Evolutionary conservation across 345 rosid species (phyloP).

Genomic region (Syzygium jambos): DNA sequence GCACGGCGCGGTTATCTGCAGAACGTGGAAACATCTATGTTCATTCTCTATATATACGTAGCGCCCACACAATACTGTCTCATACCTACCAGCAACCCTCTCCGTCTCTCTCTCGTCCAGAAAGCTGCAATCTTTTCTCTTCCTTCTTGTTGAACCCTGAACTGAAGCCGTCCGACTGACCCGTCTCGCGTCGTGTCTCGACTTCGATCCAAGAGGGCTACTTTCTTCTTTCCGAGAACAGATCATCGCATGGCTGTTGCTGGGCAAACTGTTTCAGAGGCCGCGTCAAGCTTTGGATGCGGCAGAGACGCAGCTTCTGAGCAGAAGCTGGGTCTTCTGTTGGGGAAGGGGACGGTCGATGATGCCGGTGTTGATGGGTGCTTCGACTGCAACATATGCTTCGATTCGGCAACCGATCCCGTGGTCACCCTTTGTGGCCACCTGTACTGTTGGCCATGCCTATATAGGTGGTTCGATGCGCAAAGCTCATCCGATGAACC

Average conservation of each 20-base stretch:
- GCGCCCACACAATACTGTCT: not conserved
- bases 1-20: not conserved
- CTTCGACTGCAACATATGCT: slow-evolving; percentile 76
- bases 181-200: not conserved
- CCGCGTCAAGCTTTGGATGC: not conserved
- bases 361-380: slow-evolving; percentile 9
- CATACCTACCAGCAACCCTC: not conserved
- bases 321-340: not conserved
- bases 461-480: slow-evolving; percentile 51
- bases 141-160: not conserved
- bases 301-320: not conserved
- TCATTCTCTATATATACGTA: not conserved
- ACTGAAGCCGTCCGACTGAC: not conserved
- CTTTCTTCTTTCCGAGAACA: not conserved
- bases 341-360: not conserved
- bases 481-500: slow-evolving; percentile 27
- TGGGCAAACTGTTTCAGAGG: not conserved
- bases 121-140: not conserved
- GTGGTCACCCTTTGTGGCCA: slow-evolving; percentile 87
- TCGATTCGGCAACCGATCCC: slow-evolving; percentile 61
- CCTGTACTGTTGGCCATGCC: slow-evolving; percentile 85
- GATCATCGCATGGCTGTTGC: not conserved
- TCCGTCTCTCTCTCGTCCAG: not conserved
- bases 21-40: not conserved
- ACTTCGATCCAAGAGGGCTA: not conserved